These are phyloP conservation scores for Talaromyces sp. DNA, from an alignment of 2,329 filamentous ascomycete genomes.

Conservation along the genomic window DNA sequence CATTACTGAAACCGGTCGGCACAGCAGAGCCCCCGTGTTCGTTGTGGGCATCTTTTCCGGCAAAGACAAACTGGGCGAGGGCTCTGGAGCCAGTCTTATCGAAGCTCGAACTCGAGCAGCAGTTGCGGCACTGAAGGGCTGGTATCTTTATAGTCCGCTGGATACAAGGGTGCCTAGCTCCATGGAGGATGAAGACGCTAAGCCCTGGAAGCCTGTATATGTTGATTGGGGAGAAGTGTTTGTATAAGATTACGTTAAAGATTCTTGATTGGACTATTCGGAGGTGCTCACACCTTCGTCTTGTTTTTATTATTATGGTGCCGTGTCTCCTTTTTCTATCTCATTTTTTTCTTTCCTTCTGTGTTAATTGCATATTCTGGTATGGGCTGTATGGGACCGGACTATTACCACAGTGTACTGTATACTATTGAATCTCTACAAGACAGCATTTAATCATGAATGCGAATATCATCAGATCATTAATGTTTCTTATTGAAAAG, in stretches of 20 bases:
- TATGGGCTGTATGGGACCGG: slow-evolving; percentile 9
- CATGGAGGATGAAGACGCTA: slow-evolving; percentile 56
- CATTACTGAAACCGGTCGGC: slow-evolving; percentile 82
- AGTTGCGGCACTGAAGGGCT: slow-evolving; percentile 80
- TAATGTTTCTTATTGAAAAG: not conserved
- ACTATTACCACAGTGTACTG: slow-evolving; percentile 26
- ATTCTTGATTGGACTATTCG: slow-evolving; percentile 12
- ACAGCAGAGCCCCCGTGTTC: slow-evolving; percentile 80
- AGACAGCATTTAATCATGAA: not conserved
- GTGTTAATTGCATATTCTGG: slow-evolving; percentile 11
- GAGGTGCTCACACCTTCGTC: slow-evolving; percentile 8
- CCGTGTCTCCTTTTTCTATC: slow-evolving; percentile 5
- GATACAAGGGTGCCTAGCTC: slow-evolving; percentile 63
- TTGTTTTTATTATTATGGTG: slow-evolving; percentile 3
- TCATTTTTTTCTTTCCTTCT: slow-evolving; percentile 1
- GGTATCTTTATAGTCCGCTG: slow-evolving; percentile 89
- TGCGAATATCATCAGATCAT: not conserved
- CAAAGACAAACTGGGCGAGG: slow-evolving; percentile 85
- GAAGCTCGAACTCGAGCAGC: slow-evolving; percentile 73
- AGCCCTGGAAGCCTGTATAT: slow-evolving; percentile 60
- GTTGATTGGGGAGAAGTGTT: slow-evolving; percentile 68
- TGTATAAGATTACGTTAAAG: slow-evolving; percentile 27
- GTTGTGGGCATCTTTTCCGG: slow-evolving; percentile 93
- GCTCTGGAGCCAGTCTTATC: slow-evolving; percentile 69
- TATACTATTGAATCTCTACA: slow-evolving; percentile 23